Base-by-base conservation (phyloP, 345 rosid species). In the Syzygium aromaticum region DNA sequence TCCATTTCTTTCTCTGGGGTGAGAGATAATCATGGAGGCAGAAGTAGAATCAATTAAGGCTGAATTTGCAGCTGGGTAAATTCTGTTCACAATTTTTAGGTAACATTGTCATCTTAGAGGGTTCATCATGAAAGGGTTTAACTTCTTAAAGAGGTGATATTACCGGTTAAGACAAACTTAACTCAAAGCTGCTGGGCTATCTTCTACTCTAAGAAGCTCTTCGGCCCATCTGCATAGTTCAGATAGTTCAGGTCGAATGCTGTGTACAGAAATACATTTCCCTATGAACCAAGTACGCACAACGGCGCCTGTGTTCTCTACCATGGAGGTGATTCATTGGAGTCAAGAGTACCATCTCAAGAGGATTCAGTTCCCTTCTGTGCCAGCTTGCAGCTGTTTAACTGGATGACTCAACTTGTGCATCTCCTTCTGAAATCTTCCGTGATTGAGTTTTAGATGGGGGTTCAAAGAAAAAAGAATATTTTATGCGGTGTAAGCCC, bases 401-500 rank as follows among this genome's bases (percentile, higher is more conserved):
- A 73, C 49, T 73, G 82, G 82, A 73, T 38, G 25, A 73, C 82
- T 73, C 82, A 38, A 73, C 82, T 73, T 73, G 49, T 73, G 82
- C 63, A 53, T 84, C 61, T 54, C 61, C 86, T 53, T 30, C 61
- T 84, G 64, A 52, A 27, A 53, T 54, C 56, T 43, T 52, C 86
- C 61, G 64, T 84, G 86, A 52, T 52, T 84, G 86, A 84, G 46
- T 40, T 21, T 84, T 84, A 84, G 61, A 54, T 84, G 86, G 57
- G 57, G 57, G 86, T 57, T 84, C 86, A 88, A 89, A 89, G 84
- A 92, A 89, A 88, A 87, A 90, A 88, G 53, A 49, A 86, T 85
- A 59, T 80, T 86, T 92, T 92, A 88, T 93, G 89, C 90, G 91
- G 91, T 93, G 88, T 92, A 92, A 93, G 86, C 91, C 95, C 96